Evolutionary conservation across 805 yeast genomes (phyloP), one percentile per base, ranked within the genome.

Genomic region (Starmera caribaea): DNA sequence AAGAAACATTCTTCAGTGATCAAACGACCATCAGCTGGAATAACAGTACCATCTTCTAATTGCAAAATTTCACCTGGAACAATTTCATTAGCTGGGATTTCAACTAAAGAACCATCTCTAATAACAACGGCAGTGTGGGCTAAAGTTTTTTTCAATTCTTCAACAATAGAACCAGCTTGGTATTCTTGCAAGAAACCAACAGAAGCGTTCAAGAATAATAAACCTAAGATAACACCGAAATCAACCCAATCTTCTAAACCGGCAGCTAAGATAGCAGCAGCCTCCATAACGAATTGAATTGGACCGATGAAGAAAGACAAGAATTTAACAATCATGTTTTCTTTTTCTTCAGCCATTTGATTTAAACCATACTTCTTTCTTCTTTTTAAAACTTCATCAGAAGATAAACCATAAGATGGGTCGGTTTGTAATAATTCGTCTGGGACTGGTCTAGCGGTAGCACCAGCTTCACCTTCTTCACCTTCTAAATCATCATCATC

Each of bases 201-300:
- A 57, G 71, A 69, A 49, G 96, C 96, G 69, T 88, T 88, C 63
- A 88, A 77, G 65, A 80, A 54, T 56, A 88, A 73, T 55, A 88
- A 70, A 69, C 82, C 96, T 67, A 85, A 79, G 63, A 88, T 88
- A 64, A 88, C 97, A 79, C 97, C 96, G 74, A 88, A 88, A 77
- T 88, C 96, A 61, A 88, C 96, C 96, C 96, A 88, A 73, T 89
- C 96, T 71, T 86, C 86, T 57, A 86, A 74, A 80, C 95, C 96
- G 51, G 95, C 95, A 61, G 96, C 95, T 65, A 86, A 72, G 50
- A 86, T 76, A 55, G 96, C 95, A 59, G 96, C 96, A 59, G 90
- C 94, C 72, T 86, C 95, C 96, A 86, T 86, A 61, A 86, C 95
- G 79, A 87, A 86, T 72, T 87, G 96, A 64, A 86, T 86, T 53